A percentile compares a stretch with the other conserved stretches of the same genome.
Conservation (phyloP, 2,329 filamentous ascomycete species). For the Plenodomus biglobosus region DNA sequence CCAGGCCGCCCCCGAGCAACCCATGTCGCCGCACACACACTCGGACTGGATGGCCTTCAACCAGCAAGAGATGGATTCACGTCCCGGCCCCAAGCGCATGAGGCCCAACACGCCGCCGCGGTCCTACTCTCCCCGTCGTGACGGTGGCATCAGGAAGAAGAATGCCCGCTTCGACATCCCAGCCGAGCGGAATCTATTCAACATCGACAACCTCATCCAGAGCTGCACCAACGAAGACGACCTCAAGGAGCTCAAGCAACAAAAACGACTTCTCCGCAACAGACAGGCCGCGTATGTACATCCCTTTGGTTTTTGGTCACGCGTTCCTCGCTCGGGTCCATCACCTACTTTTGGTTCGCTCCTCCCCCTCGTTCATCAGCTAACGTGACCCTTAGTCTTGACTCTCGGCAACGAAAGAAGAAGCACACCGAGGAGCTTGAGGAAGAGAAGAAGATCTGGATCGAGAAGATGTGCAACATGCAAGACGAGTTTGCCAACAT, state of each 20-base stretch:
- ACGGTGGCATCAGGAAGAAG: constrained; percentile 96
- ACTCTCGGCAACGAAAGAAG: constrained; percentile 97
- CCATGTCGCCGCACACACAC: constrained; percentile 64
- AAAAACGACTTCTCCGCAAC: constrained; percentile 92
- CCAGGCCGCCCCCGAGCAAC: constrained; percentile 45
- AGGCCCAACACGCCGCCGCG: constrained; percentile 68
- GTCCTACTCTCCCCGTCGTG: constrained; percentile 73
- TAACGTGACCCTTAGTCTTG: constrained; percentile 65
- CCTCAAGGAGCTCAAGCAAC: constrained; percentile 97
- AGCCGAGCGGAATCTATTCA: constrained; percentile 85
- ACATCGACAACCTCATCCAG: constrained; percentile 90
- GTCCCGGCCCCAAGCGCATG: constrained; percentile 57
- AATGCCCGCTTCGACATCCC: constrained; percentile 98
- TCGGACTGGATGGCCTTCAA: constrained; percentile 59
- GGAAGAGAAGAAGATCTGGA: constrained; percentile 93
- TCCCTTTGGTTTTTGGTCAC: constrained; percentile 49
- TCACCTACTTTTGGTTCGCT: constrained; percentile 36
- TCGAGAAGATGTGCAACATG: constrained; percentile 71
- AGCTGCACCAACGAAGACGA: constrained; percentile 87
- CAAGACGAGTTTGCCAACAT: constrained; percentile 75
- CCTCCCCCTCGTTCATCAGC: constrained; percentile 32
- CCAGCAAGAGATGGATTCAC: constrained; percentile 53
- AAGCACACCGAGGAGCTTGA: constrained; percentile 95
- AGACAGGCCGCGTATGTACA: constrained; percentile 84
- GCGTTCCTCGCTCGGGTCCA: constrained; percentile 35